These are phyloP conservation scores for Colletotrichum lini DNA, from an alignment of 2,329 filamentous ascomycete species.

Conservation along the genomic window DNA sequence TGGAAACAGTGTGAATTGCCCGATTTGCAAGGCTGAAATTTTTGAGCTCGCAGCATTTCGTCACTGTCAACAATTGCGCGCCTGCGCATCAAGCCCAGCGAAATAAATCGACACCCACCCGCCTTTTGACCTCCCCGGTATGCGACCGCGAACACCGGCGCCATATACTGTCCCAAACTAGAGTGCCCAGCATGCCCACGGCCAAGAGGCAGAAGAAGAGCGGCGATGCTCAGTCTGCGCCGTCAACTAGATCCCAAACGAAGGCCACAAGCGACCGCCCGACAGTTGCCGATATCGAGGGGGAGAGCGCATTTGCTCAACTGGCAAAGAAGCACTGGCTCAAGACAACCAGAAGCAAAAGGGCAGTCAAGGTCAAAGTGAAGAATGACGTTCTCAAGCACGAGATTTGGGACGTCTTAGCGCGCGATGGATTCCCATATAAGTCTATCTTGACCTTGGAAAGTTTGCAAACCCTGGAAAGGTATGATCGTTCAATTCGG, in stretches of 20 bases:
- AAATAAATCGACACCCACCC: slow-evolving; percentile 6
- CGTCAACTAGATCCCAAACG: slow-evolving; percentile 53
- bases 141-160: slow-evolving; percentile 26
- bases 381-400: slow-evolving; percentile 89
- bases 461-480: slow-evolving; percentile 90
- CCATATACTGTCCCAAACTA: slow-evolving; percentile 9
- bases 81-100: slow-evolving; percentile 49
- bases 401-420: slow-evolving; percentile 90
- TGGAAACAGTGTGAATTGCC: slow-evolving; percentile 19
- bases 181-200: slow-evolving; percentile 64
- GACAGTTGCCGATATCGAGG: slow-evolving; percentile 78
- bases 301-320: slow-evolving; percentile 80
- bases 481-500: slow-evolving; percentile 59
- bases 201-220: slow-evolving; percentile 72
- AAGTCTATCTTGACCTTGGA: slow-evolving; percentile 87
- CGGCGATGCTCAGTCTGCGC: slow-evolving; percentile 56
- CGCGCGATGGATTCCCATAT: slow-evolving; percentile 83
- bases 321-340: slow-evolving; percentile 91
- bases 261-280: slow-evolving; percentile 66
- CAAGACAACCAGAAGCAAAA: slow-evolving; percentile 67
- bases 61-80: slow-evolving; percentile 32
- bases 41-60: slow-evolving; percentile 40
- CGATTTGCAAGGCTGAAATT: slow-evolving; percentile 54
- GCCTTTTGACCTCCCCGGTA: neutral
- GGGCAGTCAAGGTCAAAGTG: slow-evolving; percentile 76